Evolutionary conservation across 1,139 yeast genomes (phyloP), one percentile per base, ranked within the genome.

Genomic region (Blastobotrys ciferrii): DNA sequence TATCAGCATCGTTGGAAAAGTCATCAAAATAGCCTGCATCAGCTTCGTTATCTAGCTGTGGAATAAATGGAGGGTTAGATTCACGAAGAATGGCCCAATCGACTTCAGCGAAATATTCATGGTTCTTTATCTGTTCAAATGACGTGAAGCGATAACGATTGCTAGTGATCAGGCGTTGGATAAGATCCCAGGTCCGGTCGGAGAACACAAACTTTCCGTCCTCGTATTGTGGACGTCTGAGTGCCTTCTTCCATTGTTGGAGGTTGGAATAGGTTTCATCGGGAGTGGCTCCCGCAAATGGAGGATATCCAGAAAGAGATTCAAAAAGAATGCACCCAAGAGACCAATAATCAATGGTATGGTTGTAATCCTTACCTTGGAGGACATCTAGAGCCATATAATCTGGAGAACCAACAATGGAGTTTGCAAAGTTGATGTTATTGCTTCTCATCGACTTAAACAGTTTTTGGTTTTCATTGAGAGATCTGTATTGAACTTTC

Each of bases 21-120:
- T 94, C 98, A 69, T 94, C 99, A 66, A 94, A 94, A 70, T 94
- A 94, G 1, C 98, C 99, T 0, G 98, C 98, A 70, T 94, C 99
- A 55, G 91, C 94, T 63, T 94, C 98, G 53, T 89, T 87, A 64
- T 92, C 98, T 55, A 94, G 76, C 63, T 94, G 96, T 1, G 99
- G 99, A 25, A 94, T 87, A 67, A 94, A 94, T 23, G 99, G 99
- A 3, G 98, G 96, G 14, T 57, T 50, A 54, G 81, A 77, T 32
- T 70, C 71, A 61, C 96, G 79, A 57, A 94, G 69, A 20, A 70
- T 70, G 2, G 76, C 79, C 84, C 96, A 92, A 61, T 87, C 83
- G 25, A 89, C 80, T 59, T 91, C 98, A 37, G 79, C 72, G 62
- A 94, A 94, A 68, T 94, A 94, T 7, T 83, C 74, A 77, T 85